Evolutionary conservation across 768 basidiomycete genomes (phyloP), one percentile per base, ranked within the genome.

Genomic region (Trametes sanguinea): DNA sequence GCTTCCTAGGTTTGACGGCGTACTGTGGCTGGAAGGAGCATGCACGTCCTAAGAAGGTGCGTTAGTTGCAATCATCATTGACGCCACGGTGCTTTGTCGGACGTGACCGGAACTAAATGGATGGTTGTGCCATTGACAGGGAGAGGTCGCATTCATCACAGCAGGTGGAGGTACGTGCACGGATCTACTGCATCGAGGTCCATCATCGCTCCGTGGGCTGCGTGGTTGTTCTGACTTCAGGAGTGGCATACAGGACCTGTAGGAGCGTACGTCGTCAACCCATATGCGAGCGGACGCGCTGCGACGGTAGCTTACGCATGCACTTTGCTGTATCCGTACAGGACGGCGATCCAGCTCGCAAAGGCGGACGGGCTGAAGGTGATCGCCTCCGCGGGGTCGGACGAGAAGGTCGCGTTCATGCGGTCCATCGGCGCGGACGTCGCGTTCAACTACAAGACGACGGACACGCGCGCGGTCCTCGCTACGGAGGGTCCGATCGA

Each of bases 381-480:
- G 42, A 87, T 92, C 51, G 86, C 82, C 0, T 88, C 85, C 0
- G 85, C 87, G 0, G 88, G 90, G 1, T 82, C 83, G 0, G 87
- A 90, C n/a, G 85, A 88, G 54, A 91, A 92, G 72, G 86, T 91
- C 7, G 71, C 76, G 5, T 88, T 81, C 67, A 53, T 88, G 73
- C 80, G 79, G 52, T 77, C 79, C 2, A 65, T 88, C n/a, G 89
- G 88, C 0, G 83, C 84, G 0, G 88, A 92, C 65, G 80, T 87
- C 6, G 84, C 80, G 0, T 90, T 89, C 76, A 89, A 91, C 71
- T 90, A 88, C 75, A 88, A 92, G 78, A 89, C 80, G 0, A 76
- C 76, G 0, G 75, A 76, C 51, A 84, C 82, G 0, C 67, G 67
- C 1, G 82, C 86, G 10, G 75, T 87, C 3, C 73, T 92, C 42